Evolutionary conservation across 345 rosid genomes (phyloP).

Genomic region (Litchi chinensis): DNA sequence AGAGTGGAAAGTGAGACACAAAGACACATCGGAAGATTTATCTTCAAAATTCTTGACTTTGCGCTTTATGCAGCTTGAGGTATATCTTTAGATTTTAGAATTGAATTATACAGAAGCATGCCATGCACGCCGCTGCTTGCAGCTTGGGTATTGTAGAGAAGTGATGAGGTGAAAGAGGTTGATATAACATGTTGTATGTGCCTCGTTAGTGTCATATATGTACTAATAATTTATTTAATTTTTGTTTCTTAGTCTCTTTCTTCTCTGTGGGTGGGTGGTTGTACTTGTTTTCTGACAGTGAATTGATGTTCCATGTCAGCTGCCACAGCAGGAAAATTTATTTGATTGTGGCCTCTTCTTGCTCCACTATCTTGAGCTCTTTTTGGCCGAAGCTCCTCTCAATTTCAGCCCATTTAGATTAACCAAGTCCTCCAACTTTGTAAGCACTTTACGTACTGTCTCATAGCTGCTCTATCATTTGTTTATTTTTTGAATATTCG

Average conservation of each 20-base stretch:
- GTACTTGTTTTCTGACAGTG: constrained; percentile 32
- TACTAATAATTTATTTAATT: background rate
- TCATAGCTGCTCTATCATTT: constrained; percentile 12
- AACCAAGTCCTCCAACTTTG: constrained; percentile 66
- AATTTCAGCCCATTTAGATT: constrained; percentile 77
- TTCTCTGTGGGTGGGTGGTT: constrained; percentile 8
- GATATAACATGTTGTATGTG: background rate
- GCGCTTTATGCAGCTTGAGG: constrained; percentile 96
- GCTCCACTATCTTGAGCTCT: constrained; percentile 92
- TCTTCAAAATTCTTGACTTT: constrained; percentile 77
- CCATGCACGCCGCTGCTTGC: constrained; percentile 3
- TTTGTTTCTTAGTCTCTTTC: background rate
- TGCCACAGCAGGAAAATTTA: constrained; percentile 98
- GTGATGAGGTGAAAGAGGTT: background rate
- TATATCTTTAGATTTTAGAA: constrained; percentile 27
- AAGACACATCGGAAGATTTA: constrained; percentile 61
- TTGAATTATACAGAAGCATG: constrained; percentile 5
- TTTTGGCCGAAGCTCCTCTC: constrained; percentile 79
- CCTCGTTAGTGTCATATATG: background rate
- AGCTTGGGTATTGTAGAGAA: background rate
- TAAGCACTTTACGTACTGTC: constrained; percentile 42
- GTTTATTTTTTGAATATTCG: constrained; percentile 12
- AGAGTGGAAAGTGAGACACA: constrained; percentile 92
- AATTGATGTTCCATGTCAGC: constrained; percentile 48
- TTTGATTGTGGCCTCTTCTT: constrained; percentile 96